Conservation (phyloP, 2,329 filamentous ascomycete species). For the Metarhizium sp. region DNA sequence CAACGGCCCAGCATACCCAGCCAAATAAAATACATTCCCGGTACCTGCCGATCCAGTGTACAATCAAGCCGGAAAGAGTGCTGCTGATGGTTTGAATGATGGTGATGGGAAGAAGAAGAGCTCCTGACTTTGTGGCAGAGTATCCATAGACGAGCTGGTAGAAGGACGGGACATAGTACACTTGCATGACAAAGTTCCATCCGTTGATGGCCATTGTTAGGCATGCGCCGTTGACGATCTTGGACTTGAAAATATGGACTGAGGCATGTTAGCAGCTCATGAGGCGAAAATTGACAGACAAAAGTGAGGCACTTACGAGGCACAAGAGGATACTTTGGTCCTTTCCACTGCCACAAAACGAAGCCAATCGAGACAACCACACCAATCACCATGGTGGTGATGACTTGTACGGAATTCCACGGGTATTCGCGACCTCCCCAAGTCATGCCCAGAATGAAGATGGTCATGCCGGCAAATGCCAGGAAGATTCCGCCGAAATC, state of each 20-base stretch:
- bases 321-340: constrained; percentile 36
- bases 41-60: constrained; percentile 43
- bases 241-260: constrained; percentile 44
- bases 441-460: constrained; percentile 40
- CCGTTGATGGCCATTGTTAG: constrained; percentile 49
- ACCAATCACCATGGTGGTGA: constrained; percentile 45
- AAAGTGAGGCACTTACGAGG: constrained; percentile 23
- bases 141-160: constrained; percentile 37
- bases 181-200: constrained; percentile 49
- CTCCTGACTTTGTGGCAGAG: constrained; percentile 30
- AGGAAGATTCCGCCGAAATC: constrained; percentile 40
- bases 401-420: constrained; percentile 46
- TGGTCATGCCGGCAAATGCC: constrained; percentile 33
- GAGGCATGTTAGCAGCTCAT: background rate
- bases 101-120: constrained; percentile 31
- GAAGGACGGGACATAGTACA: constrained; percentile 38
- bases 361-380: constrained; percentile 35
- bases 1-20: constrained; percentile 41
- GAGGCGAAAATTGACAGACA: constrained; percentile 8
- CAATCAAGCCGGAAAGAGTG: constrained; percentile 40
- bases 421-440: constrained; percentile 52
- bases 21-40: constrained; percentile 44
- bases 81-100: constrained; percentile 36
- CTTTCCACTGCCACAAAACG: constrained; percentile 42
- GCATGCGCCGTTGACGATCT: constrained; percentile 44